Percentiles rank a stretch among this genome's conserved stretches.
phyloP scores from a whole-genome alignment of 768 basidiomycete species.

The Tephrocybe sp. region DNA sequence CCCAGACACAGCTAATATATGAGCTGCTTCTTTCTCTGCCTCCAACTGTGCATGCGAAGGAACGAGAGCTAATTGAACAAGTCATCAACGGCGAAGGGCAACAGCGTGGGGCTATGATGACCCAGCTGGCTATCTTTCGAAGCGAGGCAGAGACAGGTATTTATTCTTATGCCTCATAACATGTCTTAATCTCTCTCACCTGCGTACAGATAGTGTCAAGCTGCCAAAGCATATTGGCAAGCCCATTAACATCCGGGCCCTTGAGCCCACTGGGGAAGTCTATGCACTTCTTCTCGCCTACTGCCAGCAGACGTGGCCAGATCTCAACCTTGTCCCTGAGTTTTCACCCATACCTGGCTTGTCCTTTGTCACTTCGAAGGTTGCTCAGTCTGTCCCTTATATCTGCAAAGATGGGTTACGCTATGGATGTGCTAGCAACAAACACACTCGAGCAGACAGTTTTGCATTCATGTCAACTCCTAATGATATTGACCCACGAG shows the following conservation, averaged over 20 bases:
- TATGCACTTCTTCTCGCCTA: too few relatives aligned
- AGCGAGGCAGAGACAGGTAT: neutral
- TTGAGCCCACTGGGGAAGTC: too few relatives aligned
- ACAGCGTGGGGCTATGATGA: neutral
- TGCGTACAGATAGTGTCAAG: neutral
- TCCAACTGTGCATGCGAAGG: neutral
- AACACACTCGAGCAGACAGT: constrained; percentile 16
- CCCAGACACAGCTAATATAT: constrained; percentile 15
- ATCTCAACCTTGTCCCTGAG: neutral
- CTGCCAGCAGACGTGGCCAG: neutral
- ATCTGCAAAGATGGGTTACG: constrained; percentile 23
- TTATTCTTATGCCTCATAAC: neutral
- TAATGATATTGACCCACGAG: neutral
- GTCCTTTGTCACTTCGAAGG: neutral
- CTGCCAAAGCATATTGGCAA: too few relatives aligned
- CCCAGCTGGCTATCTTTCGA: neutral
- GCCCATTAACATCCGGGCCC: too few relatives aligned
- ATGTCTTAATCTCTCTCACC: neutral
- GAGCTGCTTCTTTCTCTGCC: neutral
- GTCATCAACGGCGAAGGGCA: neutral
- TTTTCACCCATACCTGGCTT: neutral
- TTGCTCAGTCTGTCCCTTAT: neutral
- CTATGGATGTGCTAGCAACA: constrained; percentile 18
- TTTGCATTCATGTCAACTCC: constrained; percentile 10
- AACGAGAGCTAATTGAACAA: neutral